These are phyloP conservation scores for Colletotrichum gloeosporioides DNA, from an alignment of 2,329 filamentous ascomycete genomes.

Conservation along the genomic window DNA sequence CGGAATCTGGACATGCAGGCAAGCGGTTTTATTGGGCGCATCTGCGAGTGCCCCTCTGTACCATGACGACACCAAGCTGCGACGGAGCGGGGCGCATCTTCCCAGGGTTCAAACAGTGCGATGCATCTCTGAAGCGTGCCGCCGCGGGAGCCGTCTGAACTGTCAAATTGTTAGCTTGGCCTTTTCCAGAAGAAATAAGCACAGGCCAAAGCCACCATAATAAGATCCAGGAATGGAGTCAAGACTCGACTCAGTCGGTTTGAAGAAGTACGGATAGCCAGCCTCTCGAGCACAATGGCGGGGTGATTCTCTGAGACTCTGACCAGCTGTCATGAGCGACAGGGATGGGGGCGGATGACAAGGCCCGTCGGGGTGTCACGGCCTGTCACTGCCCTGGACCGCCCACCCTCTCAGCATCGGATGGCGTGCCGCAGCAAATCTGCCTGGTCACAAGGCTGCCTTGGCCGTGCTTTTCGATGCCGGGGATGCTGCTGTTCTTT, in stretches of 20 bases:
- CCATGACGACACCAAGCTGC: conserved; percentile 17
- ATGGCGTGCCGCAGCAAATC: conserved; percentile 19
- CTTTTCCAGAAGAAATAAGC: not conserved
- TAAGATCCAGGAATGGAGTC: not conserved
- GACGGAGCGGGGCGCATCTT: conserved; percentile 6
- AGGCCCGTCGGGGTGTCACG: not conserved
- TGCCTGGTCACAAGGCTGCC: conserved; percentile 22
- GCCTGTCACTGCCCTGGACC: conserved; percentile 15
- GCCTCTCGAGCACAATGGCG: not conserved
- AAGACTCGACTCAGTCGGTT: not conserved
- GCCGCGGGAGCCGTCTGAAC: not conserved
- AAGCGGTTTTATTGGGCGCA: not conserved
- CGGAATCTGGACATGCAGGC: not conserved
- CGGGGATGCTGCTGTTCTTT: not conserved
- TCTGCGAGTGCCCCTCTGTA: not conserved
- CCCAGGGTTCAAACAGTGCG: not conserved
- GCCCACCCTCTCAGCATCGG: conserved; percentile 15
- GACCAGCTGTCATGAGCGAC: conserved; percentile 8
- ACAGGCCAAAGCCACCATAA: not conserved
- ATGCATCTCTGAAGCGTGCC: not conserved
- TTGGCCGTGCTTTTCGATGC: not conserved
- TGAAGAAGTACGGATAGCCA: not conserved
- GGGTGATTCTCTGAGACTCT: not conserved
- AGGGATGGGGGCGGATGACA: conserved; percentile 15
- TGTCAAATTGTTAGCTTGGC: not conserved